A percentile compares a stretch with the other conserved stretches of the same genome.
Evolutionary conservation across 257 asterid species (phyloP).

Genomic region (Jacaranda mimosifolia): DNA sequence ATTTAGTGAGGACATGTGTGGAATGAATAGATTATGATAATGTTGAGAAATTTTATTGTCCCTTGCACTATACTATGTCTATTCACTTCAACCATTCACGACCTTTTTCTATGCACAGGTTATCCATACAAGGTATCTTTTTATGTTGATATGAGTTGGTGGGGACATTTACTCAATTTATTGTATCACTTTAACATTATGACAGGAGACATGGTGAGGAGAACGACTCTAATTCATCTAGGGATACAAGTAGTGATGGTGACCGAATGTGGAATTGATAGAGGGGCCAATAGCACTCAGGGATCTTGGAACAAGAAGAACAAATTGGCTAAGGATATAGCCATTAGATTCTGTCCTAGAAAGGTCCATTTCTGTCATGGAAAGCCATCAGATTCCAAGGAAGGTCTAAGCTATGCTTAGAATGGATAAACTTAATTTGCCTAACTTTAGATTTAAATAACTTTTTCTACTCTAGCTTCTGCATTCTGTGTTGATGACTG

Average conservation of each 20-base stretch:
- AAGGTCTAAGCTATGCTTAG: too few relatives aligned
- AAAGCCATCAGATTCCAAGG: too few relatives aligned
- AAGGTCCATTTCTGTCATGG: constrained; percentile 45
- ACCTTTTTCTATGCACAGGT: background rate
- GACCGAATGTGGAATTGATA: constrained; percentile 64
- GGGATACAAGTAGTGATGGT: constrained; percentile 79
- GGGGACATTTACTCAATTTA: background rate
- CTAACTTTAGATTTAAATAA: too few relatives aligned
- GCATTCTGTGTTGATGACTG: too few relatives aligned
- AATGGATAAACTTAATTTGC: too few relatives aligned
- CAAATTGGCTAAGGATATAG: constrained; percentile 45
- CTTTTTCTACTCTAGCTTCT: too few relatives aligned
- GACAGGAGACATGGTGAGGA: constrained; percentile 84
- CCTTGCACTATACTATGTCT: background rate
- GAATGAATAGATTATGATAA: background rate
- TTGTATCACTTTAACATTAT: constrained; percentile 29
- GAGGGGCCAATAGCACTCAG: constrained; percentile 43
- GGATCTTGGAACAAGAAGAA: constrained; percentile 54
- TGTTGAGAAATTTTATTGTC: background rate
- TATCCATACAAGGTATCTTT: background rate
- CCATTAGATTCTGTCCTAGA: constrained; percentile 45
- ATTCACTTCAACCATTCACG: background rate
- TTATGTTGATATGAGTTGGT: background rate
- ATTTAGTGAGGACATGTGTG: background rate
- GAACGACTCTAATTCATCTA: constrained; percentile 81